Conservation (phyloP, 495 filamentous ascomycete species). For the Pyronema domesticum region DNA sequence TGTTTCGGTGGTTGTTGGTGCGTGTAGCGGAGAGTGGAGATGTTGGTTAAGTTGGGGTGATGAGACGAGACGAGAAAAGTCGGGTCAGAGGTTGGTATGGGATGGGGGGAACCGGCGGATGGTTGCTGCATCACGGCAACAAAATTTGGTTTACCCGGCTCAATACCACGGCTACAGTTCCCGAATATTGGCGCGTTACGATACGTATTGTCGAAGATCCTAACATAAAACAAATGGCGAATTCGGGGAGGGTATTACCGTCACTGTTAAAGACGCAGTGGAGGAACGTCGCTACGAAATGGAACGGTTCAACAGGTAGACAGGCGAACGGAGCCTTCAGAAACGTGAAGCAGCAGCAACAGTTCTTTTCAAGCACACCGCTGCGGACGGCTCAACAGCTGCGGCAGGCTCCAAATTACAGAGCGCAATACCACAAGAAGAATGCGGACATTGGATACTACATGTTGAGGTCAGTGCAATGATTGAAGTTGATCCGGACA, state of each 20-base stretch:
- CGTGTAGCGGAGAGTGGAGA: constrained; percentile 13
- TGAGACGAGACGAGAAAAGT: constrained; percentile 14
- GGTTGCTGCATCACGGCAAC: constrained; percentile 8
- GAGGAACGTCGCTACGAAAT: too few relatives aligned
- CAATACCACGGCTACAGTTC: too few relatives aligned
- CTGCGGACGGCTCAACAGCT: neutral
- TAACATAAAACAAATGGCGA: too few relatives aligned
- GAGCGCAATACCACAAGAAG: constrained; percentile 36
- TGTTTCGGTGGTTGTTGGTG: constrained; percentile 26
- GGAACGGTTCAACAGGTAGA: too few relatives aligned
- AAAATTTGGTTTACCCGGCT: too few relatives aligned
- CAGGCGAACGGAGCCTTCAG: too few relatives aligned
- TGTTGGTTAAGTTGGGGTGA: neutral
- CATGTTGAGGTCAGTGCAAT: constrained; percentile 13
- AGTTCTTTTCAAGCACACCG: constrained; percentile 13
- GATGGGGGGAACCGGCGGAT: neutral
- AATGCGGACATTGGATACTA: constrained; percentile 42
- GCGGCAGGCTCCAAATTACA: constrained; percentile 24
- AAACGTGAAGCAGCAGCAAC: neutral
- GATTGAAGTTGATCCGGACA: neutral
- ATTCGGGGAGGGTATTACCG: too few relatives aligned
- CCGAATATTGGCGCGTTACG: too few relatives aligned
- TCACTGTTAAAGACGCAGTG: too few relatives aligned
- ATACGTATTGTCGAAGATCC: too few relatives aligned
- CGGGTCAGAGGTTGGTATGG: constrained; percentile 12